Base-by-base conservation (phyloP, 495 filamentous ascomycete genomes). In the Pseudevernia furfuracea region DNA sequence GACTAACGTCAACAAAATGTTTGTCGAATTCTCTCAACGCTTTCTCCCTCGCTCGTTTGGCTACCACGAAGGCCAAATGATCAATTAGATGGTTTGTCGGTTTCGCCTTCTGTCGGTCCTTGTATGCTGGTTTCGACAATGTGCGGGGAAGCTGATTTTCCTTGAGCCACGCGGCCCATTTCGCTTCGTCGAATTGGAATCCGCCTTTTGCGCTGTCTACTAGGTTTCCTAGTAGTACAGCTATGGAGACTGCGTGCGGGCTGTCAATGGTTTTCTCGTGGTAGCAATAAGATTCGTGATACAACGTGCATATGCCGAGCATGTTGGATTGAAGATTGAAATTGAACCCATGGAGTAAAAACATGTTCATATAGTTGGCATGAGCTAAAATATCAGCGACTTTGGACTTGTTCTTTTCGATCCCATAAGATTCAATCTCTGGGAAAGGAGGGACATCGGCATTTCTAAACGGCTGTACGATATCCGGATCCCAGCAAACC, bases 191-290 rank as follows among this genome's bases (percentile, higher is more conserved):
- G 39, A 95, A 87, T n/a, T 77, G 75, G 58, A 85, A 81, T 14
- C 92, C 92, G 44, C 88, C 84, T 70, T 97, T 97, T 19, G 84
- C 80, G 19, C 86, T 83, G 69, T 97, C 93, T 8, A 96, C 90
- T 7, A 97, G 75, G 43, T 87, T 78, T 53, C 91, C 88, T 12
- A 96, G 84, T 0, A 97, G 79, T 32, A 80, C 81, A 53, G 86
- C 86, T 4, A 96, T 72, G 21, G 81, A 74, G 25, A 86, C 78
- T 1, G 88, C 85, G 3, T 71, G 67, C 0, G 74, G 61, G 38
- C 84, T 79, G 49, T 80, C 70, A 17, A 93, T 85, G 8, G 75
- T 79, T 58, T 85, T 81, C 21, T 80, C 75, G 32, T 61, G 60
- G 58, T 96, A 96, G 46, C 83, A 84, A 2, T 89, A 70, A 32